Conservation (phyloP, 2,329 filamentous ascomycete species). For the Bipolaris cookei region DNA sequence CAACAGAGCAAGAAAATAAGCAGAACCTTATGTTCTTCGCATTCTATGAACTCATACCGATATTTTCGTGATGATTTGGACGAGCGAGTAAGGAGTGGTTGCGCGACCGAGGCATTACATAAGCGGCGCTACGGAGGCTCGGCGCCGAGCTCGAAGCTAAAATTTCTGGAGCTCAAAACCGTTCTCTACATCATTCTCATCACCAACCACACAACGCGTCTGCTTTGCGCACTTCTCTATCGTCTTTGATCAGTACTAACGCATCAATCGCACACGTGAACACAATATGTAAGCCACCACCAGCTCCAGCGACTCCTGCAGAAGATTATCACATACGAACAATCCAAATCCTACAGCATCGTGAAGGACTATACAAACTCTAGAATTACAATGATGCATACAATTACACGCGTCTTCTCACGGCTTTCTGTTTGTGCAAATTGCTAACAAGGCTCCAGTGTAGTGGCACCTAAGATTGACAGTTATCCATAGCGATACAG, state of each 20-base stretch:
- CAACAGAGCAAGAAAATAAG: too few species aligned
- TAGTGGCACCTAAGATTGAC: neutral
- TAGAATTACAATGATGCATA: constrained; percentile 64
- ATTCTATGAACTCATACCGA: neutral
- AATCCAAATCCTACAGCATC: constrained; percentile 65
- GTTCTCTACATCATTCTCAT: constrained; percentile 10
- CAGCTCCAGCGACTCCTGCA: constrained; percentile 27
- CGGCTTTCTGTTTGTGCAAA: neutral
- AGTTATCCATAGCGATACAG: neutral
- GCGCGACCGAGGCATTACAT: constrained; percentile 13
- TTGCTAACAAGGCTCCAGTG: constrained; percentile 29
- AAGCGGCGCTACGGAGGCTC: constrained; percentile 29
- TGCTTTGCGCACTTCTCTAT: constrained; percentile 20
- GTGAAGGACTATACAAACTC: constrained; percentile 60
- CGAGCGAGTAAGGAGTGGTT: neutral
- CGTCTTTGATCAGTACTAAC: constrained; percentile 20
- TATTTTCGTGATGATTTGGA: neutral
- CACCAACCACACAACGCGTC: constrained; percentile 24
- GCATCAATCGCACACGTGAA: constrained; percentile 13
- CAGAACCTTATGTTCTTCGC: neutral
- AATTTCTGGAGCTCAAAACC: constrained; percentile 34
- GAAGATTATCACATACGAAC: constrained; percentile 57
- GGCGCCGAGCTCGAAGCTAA: constrained; percentile 26
- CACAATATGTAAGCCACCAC: constrained; percentile 23
- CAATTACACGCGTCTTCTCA: constrained; percentile 15